Evolutionary conservation across 345 rosid species (phyloP), one percentile per base, ranked within the genome.

Genomic region (Ricinus communis): DNA sequence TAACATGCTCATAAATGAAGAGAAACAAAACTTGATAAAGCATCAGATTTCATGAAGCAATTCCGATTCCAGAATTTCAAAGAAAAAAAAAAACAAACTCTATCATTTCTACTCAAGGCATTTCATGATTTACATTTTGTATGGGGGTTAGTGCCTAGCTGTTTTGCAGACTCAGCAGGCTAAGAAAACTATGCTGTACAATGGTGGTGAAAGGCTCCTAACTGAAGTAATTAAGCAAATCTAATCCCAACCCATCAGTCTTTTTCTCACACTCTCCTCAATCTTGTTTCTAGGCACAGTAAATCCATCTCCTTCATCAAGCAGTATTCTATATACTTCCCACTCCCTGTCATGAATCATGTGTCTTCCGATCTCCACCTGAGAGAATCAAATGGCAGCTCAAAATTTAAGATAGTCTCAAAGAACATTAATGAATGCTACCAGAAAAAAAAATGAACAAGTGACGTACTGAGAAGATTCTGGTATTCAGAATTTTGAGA

Each of bases 171-270:
- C 36, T 36, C 9, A 14, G 33, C 11, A 43, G 18, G 41, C 50
- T n/a, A 27, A 45, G 62, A 4, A 65, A 22, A 68, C n/a, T 56
- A 27, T 56, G 40, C 71, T 69, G 63, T 41, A 31, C 73, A 70
- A 8, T 24, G 31, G 8, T 13, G 49, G 71, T 11, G 70, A 25
- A 52, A 18, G 12, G 24, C 16, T 3, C 16, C n/a, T 14, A 50
- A 16, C 4, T 51, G 22, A 45, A 46, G 8, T 15, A 22, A n/a
- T 4, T 19, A 24, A 52, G 62, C 30, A 10, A 36, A 50, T 53
- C 80, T 79, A 83, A 50, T 84, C 88, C 93, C 93, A 88, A 13
- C 93, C 93, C 90, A 86, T 85, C 73, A 88, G 64, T 69, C 52
- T 62, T 54, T 85, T 86, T 25, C 79, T 69, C 22, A 88, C 89